Evolutionary conservation across 139 green algal species (phyloP).

Genomic region (Chlamydomonas eustigma): DNA sequence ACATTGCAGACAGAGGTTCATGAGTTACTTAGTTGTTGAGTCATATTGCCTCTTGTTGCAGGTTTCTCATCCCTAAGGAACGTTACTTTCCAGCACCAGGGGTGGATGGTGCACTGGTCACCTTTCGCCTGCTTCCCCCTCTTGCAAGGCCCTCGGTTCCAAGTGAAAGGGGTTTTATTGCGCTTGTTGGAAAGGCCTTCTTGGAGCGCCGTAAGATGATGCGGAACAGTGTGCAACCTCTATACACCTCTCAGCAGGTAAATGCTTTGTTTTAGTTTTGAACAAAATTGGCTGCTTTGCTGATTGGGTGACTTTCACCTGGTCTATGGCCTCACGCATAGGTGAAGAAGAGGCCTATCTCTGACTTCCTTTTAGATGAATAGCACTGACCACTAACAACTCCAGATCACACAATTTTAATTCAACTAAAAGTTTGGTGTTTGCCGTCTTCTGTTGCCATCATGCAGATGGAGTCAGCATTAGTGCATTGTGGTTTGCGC

Average conservation of each 20-base stretch:
- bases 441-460: no score
- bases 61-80: conserved; percentile 57
- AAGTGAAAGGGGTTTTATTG: conserved; percentile 42
- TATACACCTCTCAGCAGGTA: conserved; percentile 44
- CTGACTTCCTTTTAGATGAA: not conserved
- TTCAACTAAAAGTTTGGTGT: no score
- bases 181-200: conserved; percentile 54
- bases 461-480: conserved; percentile 41
- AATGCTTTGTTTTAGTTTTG: no score
- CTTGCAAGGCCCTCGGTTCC: not conserved
- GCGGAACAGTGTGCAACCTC: conserved; percentile 56
- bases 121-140: conserved; percentile 57
- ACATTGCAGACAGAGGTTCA: no score
- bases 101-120: conserved; percentile 79
- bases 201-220: conserved; percentile 66
- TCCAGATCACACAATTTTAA: no score
- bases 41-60: no score
- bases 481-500: conserved; percentile 16
- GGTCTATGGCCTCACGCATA: no score
- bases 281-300: no score
- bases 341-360: no score
- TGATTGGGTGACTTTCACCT: no score
- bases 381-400: no score
- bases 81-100: conserved; percentile 73
- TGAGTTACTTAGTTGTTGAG: no score